Conservation (phyloP, 371 early-diverging fungal genomes). For the Cokeromyces recurvatus region DNA sequence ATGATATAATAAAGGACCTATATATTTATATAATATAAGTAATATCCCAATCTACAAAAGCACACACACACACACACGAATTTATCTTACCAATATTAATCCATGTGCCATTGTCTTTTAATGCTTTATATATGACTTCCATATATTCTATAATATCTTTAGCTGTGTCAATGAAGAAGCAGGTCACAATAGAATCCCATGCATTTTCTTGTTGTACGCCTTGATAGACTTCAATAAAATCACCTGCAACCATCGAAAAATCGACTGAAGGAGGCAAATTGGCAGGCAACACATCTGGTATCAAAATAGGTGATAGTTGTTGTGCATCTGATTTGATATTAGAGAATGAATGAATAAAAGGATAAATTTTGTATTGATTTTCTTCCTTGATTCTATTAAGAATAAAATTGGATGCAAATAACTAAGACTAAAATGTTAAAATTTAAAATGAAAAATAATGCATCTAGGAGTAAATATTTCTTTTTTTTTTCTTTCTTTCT, state of each 20-base stretch:
- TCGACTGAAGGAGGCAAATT: slow-evolving; percentile 63
- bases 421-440: too few species aligned
- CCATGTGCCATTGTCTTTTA: slow-evolving; percentile 90
- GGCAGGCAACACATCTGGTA: slow-evolving; percentile 82
- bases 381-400: slow-evolving; percentile 59
- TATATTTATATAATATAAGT: too few species aligned
- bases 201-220: slow-evolving; percentile 50
- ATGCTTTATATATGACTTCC: slow-evolving; percentile 67
- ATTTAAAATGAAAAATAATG: too few species aligned
- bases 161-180: slow-evolving; percentile 96
- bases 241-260: slow-evolving; percentile 96
- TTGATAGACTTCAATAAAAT: slow-evolving; percentile 88
- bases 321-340: slow-evolving; percentile 61
- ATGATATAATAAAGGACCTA: slow-evolving; percentile 91
- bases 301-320: slow-evolving; percentile 59
- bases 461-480: too few species aligned
- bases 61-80: too few species aligned
- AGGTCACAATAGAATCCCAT: slow-evolving; percentile 90
- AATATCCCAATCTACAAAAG: too few species aligned
- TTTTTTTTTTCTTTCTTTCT: too few species aligned
- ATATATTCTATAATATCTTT: slow-evolving; percentile 87
- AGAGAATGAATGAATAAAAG: slow-evolving; percentile 87
- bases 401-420: slow-evolving; percentile 84
- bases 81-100: slow-evolving; percentile 90
- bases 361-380: slow-evolving; percentile 72